Evolutionary conservation across 2,329 filamentous ascomycete genomes (phyloP), one percentile per base, ranked within the genome.

Genomic region (Aspergillus intermedius): DNA sequence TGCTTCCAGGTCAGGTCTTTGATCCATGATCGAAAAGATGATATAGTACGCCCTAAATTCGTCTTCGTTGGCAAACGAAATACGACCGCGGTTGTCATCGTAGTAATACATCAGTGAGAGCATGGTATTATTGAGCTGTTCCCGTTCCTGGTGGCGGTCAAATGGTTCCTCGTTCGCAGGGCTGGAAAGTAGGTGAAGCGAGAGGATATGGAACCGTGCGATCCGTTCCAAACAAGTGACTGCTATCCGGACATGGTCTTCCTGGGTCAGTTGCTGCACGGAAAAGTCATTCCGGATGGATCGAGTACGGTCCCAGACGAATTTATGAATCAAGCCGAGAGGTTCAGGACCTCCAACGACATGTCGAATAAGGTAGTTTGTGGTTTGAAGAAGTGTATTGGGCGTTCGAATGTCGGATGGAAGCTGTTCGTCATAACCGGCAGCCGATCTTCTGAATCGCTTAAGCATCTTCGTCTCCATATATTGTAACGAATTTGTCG

Each of bases 241-340:
- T 4, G 80, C 78, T 17, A 78, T 73, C 42, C 69, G 65, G 32
- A 84, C 73, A 58, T 83, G 77, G n/a, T 73, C 68, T n/a, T 69
- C 63, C 52, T 76, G 77, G 6, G 75, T 77, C 49, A 83, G 67
- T 57, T 80, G 77, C 61, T 83, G 80, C 17, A 83, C 82, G 2
- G 79, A 80, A 45, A 84, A 80, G 60, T 85, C 82, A 58, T 84
- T 84, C 37, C 82, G 76, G 49, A 85, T 77, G 4, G 79, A 81
- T 42, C 82, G 74, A 30, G 81, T 83, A 15, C 82, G 75, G 60
- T 84, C 81, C 82, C 82, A 85, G 22, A 84, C 74, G 61, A 83
- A 85, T 51, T 77, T 76, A 57, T 84, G 79, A 10, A 82, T 74
- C n/a, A 72, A 62, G 1, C 69, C 74, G 45, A 81, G 67, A 28